Base-by-base conservation (phyloP, 768 basidiomycete genomes). In the Auriscalpium microsporum region DNA sequence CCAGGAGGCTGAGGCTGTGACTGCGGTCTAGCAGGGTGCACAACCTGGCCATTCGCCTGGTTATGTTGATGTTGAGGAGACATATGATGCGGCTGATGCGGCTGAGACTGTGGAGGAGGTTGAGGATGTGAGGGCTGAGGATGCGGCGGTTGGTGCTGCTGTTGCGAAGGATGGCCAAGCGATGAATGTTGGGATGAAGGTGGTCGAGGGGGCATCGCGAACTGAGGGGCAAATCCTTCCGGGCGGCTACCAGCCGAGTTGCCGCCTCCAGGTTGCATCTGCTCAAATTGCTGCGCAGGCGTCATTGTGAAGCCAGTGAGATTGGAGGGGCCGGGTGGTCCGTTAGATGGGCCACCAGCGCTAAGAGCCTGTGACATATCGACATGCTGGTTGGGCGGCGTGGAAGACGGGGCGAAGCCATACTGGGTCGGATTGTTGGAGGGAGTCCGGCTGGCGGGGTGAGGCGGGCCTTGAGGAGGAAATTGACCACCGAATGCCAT, bases 211-310 rank as follows among this genome's bases (percentile, higher is more conserved):
- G 71, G 67, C 21, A 65, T 61, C 45, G 69, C 67, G 51, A 74
- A 76, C 59, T 69, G 67, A 53, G 62, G 34, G 36, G 58, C 46
- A 54, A 70, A 76, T 37, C 56, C 64, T 48, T 73, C 69, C 46
- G 60, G 33, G 56, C 61, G 14, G 58, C 35, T n/a, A 34, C 56
- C 44, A 46, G 47, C 40, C 10, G 47, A 44, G 44, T 48, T 46
- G 35, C 56, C 59, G 54, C 57, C 52, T 53, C 55, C 33, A 46
- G 48, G 23, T 57, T 74, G 76, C 73, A 83, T 81, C 62, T 81
- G 75, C 54, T 79, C 79, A 57, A 78, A 76, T 54, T 81, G 78
- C 63, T 88, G 85, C 2, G 83, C 82, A 2, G 86, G 83, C 0
- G 84, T 86, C 11, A 75, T 64, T 33, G 76, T 75, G 62, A 83